Evolutionary conservation across 106 monocot species (phyloP).

Genomic region (Acorus calamus): DNA sequence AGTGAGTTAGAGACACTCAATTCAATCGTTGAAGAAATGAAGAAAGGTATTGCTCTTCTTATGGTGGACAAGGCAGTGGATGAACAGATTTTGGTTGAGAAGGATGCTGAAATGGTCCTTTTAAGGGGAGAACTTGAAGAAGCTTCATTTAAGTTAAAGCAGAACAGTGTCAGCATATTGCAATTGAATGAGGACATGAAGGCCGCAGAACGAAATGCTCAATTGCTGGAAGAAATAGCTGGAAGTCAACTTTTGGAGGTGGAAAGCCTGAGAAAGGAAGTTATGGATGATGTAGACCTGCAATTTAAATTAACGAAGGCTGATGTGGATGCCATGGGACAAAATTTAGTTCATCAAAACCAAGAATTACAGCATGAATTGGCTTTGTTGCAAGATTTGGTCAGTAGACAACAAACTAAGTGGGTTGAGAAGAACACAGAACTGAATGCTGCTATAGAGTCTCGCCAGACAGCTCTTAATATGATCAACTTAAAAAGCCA

Average conservation of each 20-base stretch:
- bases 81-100: too few species aligned
- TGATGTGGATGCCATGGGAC: too few species aligned
- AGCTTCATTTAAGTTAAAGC: neutral
- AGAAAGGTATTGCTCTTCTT: too few species aligned
- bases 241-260: too few species aligned
- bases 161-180: neutral
- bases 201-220: conserved; percentile 1
- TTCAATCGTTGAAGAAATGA: neutral
- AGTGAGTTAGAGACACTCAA: conserved; percentile 4
- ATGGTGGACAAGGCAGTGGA: too few species aligned
- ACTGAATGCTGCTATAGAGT: neutral
- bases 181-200: conserved; percentile 5
- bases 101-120: too few species aligned
- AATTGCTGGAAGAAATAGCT: neutral
- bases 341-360: too few species aligned
- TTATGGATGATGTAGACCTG: too few species aligned
- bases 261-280: too few species aligned
- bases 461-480: neutral
- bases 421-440: conserved; percentile 1
- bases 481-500: neutral
- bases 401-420: neutral
- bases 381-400: conserved; percentile 1
- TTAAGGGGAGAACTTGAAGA: conserved; percentile 20
- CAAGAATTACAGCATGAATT: neutral
- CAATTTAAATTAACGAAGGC: too few species aligned